Conservation (phyloP, 768 basidiomycete species). For the Leccinum boreale region DNA sequence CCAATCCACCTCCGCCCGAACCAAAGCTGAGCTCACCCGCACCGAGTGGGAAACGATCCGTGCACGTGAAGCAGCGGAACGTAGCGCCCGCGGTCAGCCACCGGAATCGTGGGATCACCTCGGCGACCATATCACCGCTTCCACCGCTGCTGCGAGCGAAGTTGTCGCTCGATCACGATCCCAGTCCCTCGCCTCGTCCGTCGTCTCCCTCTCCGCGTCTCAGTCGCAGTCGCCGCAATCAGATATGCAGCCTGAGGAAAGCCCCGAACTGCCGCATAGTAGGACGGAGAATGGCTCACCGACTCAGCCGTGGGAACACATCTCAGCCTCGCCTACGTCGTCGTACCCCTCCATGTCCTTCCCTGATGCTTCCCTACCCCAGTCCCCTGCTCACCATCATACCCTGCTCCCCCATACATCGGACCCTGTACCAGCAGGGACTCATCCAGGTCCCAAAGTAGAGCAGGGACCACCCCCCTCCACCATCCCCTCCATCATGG, state of each 20-base stretch:
- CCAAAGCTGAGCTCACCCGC: constrained; percentile 73
- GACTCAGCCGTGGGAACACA: constrained; percentile 72
- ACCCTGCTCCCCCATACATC: constrained; percentile 17
- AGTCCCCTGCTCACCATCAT: constrained; percentile 37
- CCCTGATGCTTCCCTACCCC: constrained; percentile 58
- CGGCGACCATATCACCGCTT: constrained; percentile 27
- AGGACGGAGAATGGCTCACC: constrained; percentile 22
- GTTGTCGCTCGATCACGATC: constrained; percentile 18
- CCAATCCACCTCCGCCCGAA: constrained; percentile 66
- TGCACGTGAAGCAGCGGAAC: constrained; percentile 41
- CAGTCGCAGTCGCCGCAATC: constrained; percentile 6
- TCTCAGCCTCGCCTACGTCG: constrained; percentile 53
- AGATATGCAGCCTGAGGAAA: constrained; percentile 31
- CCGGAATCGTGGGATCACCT: constrained; percentile 21
- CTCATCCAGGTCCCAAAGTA: constrained; percentile 22
- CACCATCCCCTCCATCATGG: constrained; percentile 69
- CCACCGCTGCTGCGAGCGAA: constrained; percentile 17
- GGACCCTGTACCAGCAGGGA: constrained; percentile 1
- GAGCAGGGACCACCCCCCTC: constrained; percentile 32
- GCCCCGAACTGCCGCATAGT: background rate
- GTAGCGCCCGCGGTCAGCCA: constrained; percentile 27
- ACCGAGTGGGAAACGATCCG: constrained; percentile 69
- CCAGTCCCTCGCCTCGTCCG: constrained; percentile 17
- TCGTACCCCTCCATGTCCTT: constrained; percentile 83
- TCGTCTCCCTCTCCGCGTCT: constrained; percentile 15